Conservation (phyloP, 805 yeast species). For the Candida alai region DNA sequence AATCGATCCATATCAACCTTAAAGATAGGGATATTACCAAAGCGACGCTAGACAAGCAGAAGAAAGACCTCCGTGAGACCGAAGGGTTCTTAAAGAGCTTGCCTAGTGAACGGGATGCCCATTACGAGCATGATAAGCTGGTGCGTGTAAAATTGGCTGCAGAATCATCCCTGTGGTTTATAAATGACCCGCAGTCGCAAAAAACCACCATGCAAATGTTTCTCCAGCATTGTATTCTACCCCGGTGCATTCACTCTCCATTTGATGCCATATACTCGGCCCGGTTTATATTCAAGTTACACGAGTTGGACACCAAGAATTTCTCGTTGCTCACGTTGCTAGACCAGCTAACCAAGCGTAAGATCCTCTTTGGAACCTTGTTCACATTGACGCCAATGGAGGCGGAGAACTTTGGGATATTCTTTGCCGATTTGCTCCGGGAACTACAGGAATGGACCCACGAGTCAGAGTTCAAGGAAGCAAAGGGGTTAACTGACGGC, state of each 20-base stretch:
- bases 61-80: constrained; percentile 20
- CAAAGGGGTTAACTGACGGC: constrained; percentile 17
- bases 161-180: constrained; percentile 40
- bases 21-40: constrained; percentile 22
- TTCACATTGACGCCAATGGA: constrained; percentile 72
- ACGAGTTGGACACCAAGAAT: constrained; percentile 32
- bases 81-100: constrained; percentile 23
- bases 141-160: constrained; percentile 23
- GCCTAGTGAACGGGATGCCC: constrained; percentile 42
- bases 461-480: constrained; percentile 24
- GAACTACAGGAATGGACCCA: constrained; percentile 44
- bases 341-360: constrained; percentile 45
- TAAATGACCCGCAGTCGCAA: constrained; percentile 10
- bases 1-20: constrained; percentile 26
- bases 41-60: constrained; percentile 19
- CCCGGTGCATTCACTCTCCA: constrained; percentile 74
- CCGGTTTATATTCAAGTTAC: constrained; percentile 53
- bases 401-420: constrained; percentile 78
- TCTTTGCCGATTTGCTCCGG: constrained; percentile 53
- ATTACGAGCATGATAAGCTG: constrained; percentile 35
- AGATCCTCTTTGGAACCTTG: constrained; percentile 53
- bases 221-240: constrained; percentile 65
- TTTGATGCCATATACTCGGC: constrained; percentile 75
- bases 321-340: constrained; percentile 37
- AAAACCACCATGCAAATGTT: constrained; percentile 24